phyloP scores from a whole-genome alignment of 495 filamentous ascomycete genomes.

The Penicillium turbatum region DNA sequence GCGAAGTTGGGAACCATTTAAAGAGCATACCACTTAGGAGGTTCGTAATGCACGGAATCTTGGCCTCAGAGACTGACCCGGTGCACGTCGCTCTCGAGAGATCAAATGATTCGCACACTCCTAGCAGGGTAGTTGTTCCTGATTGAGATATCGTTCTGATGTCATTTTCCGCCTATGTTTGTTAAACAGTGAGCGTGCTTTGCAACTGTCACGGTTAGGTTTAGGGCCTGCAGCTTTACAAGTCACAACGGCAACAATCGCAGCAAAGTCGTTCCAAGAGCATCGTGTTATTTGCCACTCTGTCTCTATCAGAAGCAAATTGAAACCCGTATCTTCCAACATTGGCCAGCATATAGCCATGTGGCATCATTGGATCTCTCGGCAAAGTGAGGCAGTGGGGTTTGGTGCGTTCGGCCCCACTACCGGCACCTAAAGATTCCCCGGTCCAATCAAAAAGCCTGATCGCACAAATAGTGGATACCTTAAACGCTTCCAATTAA shows the following conservation, averaged over 20 bases:
- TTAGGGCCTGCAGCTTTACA: neutral
- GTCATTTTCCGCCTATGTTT: too few species aligned
- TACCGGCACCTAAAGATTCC: neutral
- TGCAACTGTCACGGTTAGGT: neutral
- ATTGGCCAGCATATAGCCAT: neutral
- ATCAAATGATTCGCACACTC: too few species aligned
- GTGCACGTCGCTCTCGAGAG: too few species aligned
- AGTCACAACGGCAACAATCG: neutral
- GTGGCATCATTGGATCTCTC: neutral
- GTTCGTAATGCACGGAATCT: too few species aligned
- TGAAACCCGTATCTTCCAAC: too few species aligned
- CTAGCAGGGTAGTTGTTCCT: too few species aligned
- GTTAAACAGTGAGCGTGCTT: neutral
- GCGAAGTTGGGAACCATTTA: too few species aligned
- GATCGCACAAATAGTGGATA: too few species aligned
- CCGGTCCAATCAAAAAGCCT: neutral
- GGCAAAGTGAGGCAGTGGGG: neutral
- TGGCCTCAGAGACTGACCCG: too few species aligned
- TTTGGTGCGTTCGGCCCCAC: neutral
- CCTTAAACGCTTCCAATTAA: too few species aligned
- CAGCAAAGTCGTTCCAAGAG: neutral
- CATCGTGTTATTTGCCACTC: neutral
- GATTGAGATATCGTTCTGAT: too few species aligned
- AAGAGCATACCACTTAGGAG: too few species aligned
- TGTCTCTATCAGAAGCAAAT: neutral